These are phyloP conservation scores for Neoboletus subvelutipes DNA, from an alignment of 768 basidiomycete genomes.

Conservation along the genomic window DNA sequence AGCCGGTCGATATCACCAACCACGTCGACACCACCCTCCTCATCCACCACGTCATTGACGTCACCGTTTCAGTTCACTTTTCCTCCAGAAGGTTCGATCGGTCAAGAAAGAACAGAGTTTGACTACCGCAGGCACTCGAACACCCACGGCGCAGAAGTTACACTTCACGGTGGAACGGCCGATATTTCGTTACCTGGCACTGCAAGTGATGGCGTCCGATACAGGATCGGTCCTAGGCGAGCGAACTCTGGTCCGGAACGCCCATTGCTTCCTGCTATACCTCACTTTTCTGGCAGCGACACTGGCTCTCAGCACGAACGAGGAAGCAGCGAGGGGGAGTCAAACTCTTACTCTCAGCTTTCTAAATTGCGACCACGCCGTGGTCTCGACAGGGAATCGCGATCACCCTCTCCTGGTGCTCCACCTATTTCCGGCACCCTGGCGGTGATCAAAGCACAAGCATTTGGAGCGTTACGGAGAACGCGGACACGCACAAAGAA, in stretches of 20 bases:
- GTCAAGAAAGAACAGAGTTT: constrained; percentile 61
- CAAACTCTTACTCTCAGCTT: constrained; percentile 39
- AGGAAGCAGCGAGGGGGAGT: constrained; percentile 58
- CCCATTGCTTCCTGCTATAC: constrained; percentile 44
- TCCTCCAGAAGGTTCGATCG: constrained; percentile 46
- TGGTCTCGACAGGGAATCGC: constrained; percentile 44
- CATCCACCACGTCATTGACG: constrained; percentile 60
- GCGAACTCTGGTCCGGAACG: constrained; percentile 51
- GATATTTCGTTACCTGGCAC: constrained; percentile 60
- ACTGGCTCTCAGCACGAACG: constrained; percentile 51
- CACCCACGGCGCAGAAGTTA: constrained; percentile 57
- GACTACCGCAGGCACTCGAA: constrained; percentile 62
- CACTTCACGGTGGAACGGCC: constrained; percentile 71
- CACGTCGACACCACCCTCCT: constrained; percentile 58
- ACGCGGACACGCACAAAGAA: constrained; percentile 74
- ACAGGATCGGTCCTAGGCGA: constrained; percentile 52
- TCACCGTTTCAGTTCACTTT: constrained; percentile 69
- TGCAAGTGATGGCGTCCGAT: constrained; percentile 56
- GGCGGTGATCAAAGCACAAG: constrained; percentile 88
- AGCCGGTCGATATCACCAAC: constrained; percentile 75
- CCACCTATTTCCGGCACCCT: constrained; percentile 72
- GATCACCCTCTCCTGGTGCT: constrained; percentile 46
- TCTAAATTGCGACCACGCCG: constrained; percentile 50
- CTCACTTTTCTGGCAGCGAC: constrained; percentile 51
- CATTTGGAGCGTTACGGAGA: constrained; percentile 81